Evolutionary conservation across 352 stramenopile species (phyloP), one percentile per base, ranked within the genome.

Genomic region (Phytophthora litchii): DNA sequence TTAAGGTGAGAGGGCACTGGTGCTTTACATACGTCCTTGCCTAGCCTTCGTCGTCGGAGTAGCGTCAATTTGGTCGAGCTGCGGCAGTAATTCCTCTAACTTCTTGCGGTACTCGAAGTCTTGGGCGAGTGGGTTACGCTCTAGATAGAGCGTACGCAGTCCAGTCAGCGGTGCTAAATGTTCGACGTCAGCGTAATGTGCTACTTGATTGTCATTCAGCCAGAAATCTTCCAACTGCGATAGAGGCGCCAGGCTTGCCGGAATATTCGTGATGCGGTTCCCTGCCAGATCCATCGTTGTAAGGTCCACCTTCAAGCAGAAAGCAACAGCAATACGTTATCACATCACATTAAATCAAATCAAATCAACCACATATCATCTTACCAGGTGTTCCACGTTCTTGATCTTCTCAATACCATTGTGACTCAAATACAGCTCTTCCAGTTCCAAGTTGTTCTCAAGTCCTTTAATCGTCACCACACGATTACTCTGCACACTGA

Each of bases 361-460:
- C 4, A 23, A 7, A 42, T 12, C 14, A 41, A 20, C 2, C 36
- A 19, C 3, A 21, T 20, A 4, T 1, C 3, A 46, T 59, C 75
- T 40, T 76, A 95, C 86, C 71, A 95, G 67, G 45, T 91, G 77
- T 23, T 72, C 73, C 16, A 95, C 44, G 27, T 88, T 88, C 37
- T 90, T 74, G n/a, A 96, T 77, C 40, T 62, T 76, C 48, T 94
- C 79, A 64, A 99, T 99, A 43, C 83, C 95, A 66, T 99, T 99
- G 74, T 99, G 94, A 54, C 92, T 96, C 50, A 99, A 67, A 60
- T 99, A 99, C 5, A 99, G 76, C 76, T 99, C 97, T 73, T 98
- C 92, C 25, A 99, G 77, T 27, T 65, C 62, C 11, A 74, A 78
- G 44, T 97, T 95, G 31, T 74, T 64, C 5, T 85, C 72, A 27